A percentile compares a stretch with the other conserved stretches of the same genome.
phyloP scores from a whole-genome alignment of 768 basidiomycete species.

The Auriscalpium microsporum region DNA sequence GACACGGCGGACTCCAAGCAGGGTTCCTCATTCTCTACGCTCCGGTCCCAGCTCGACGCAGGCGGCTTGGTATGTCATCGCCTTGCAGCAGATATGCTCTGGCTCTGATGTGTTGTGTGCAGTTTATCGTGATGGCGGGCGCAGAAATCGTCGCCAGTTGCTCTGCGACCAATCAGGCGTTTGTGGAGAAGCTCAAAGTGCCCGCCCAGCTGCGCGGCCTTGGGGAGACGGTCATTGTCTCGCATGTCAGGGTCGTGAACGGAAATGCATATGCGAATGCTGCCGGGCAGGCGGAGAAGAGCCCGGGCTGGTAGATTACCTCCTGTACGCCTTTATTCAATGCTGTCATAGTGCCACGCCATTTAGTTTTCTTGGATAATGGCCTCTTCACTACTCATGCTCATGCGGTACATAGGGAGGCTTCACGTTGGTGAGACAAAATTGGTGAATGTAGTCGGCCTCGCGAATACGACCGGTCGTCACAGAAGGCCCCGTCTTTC shows the following conservation, averaged over 20 bases:
- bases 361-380: not conserved
- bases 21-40: constrained; percentile 2
- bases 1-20: constrained; percentile 6
- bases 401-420: too few relatives aligned
- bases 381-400: too few relatives aligned
- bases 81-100: not conserved
- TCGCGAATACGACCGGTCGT: too few relatives aligned
- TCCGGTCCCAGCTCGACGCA: constrained; percentile 9
- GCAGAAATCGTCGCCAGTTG: constrained; percentile 11
- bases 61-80: constrained; percentile 8
- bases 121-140: constrained; percentile 14
- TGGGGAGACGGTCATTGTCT: constrained; percentile 9
- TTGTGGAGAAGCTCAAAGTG: constrained; percentile 8
- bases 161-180: constrained; percentile 10
- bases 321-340: not conserved
- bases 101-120: not conserved
- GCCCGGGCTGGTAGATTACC: constrained; percentile 30
- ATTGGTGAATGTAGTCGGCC: too few relatives aligned
- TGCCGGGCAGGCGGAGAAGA: constrained; percentile 29
- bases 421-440: too few relatives aligned
- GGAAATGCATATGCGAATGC: constrained; percentile 11
- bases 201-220: constrained; percentile 6
- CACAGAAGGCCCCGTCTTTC: too few relatives aligned
- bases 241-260: constrained; percentile 13
- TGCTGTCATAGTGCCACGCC: not conserved